phyloP scores from a whole-genome alignment of 2,329 filamentous ascomycete genomes.

The Parastagonospora nodorum region DNA sequence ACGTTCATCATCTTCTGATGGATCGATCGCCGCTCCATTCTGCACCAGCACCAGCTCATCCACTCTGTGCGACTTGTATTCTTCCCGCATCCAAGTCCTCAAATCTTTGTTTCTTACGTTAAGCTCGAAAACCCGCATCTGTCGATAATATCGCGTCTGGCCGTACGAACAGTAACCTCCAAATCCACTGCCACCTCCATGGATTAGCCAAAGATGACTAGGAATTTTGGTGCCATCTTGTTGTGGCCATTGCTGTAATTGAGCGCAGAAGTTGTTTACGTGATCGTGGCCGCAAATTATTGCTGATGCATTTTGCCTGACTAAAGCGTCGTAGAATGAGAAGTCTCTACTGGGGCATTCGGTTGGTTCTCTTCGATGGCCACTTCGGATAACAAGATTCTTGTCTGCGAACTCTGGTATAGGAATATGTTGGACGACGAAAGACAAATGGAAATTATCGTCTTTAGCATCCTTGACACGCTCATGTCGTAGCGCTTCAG shows the following conservation, averaged over 20 bases:
- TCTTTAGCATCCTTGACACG: conserved; percentile 67
- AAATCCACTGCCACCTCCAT: conserved; percentile 86
- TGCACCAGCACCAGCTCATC: no score
- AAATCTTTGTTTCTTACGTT: conserved; percentile 88
- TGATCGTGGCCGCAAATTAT: conserved; percentile 93
- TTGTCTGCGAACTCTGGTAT: conserved; percentile 78
- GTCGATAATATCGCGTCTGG: conserved; percentile 69
- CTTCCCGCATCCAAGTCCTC: conserved; percentile 84
- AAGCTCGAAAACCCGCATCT: conserved; percentile 83
- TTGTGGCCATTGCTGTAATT: conserved; percentile 30
- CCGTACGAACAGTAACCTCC: conserved; percentile 90
- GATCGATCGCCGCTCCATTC: no score
- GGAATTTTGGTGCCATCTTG: conserved; percentile 12
- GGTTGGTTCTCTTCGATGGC: conserved; percentile 78
- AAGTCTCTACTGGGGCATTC: conserved; percentile 87
- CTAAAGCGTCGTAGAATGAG: conserved; percentile 84
- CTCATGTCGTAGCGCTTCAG: conserved; percentile 64
- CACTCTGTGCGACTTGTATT: conserved; percentile 56
- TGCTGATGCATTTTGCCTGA: conserved; percentile 79
- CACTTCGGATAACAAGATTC: conserved; percentile 61
- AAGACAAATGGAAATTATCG: no score
- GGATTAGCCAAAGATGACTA: conserved; percentile 65
- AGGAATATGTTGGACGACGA: conserved; percentile 94
- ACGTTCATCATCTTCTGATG: no score
- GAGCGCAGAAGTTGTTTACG: conserved; percentile 89